Evolutionary conservation across 1,139 yeast genomes (phyloP).

Genomic region (Citeromyces siamensis): DNA sequence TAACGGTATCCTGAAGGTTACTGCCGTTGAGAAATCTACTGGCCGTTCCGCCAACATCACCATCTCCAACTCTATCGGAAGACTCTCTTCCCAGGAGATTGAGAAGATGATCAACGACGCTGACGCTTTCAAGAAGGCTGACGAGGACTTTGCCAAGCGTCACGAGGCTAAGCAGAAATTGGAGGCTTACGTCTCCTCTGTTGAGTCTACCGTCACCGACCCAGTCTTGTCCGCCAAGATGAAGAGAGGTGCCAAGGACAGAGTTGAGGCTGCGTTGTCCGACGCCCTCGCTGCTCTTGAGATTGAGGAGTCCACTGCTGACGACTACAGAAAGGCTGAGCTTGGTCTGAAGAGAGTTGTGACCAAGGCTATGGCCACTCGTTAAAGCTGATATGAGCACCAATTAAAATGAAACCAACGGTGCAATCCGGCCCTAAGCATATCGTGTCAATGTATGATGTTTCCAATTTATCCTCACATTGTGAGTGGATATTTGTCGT

Average conservation of each 20-base stretch:
- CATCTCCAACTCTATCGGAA: constrained; percentile 99
- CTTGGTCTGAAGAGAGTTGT: constrained; percentile 98
- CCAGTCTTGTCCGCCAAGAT: constrained; percentile 97
- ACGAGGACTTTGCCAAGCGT: constrained; percentile 98
- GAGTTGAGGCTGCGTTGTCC: constrained; percentile 96
- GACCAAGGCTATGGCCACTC: constrained; percentile 98
- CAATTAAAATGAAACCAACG: too few species aligned
- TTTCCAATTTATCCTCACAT: too few species aligned
- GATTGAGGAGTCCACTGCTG: constrained; percentile 93
- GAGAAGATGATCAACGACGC: constrained; percentile 99
- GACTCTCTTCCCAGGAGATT: constrained; percentile 94
- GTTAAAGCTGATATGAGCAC: too few species aligned
- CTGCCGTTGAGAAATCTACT: constrained; percentile 98
- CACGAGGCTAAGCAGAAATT: constrained; percentile 99
- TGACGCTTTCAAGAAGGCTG: constrained; percentile 97
- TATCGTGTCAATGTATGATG: too few species aligned
- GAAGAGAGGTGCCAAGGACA: constrained; percentile 96
- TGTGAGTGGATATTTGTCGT: too few species aligned
- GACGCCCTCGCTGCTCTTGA: constrained; percentile 98
- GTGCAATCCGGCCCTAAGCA: too few species aligned
- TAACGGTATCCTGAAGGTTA: constrained; percentile 99
- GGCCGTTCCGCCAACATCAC: constrained; percentile 99
- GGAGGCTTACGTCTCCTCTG: constrained; percentile 97
- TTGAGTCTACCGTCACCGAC: constrained; percentile 95
- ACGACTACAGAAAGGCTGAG: constrained; percentile 98